These are phyloP conservation scores for Starmerella roubikii DNA, from an alignment of 805 yeast genomes.

Conservation along the genomic window DNA sequence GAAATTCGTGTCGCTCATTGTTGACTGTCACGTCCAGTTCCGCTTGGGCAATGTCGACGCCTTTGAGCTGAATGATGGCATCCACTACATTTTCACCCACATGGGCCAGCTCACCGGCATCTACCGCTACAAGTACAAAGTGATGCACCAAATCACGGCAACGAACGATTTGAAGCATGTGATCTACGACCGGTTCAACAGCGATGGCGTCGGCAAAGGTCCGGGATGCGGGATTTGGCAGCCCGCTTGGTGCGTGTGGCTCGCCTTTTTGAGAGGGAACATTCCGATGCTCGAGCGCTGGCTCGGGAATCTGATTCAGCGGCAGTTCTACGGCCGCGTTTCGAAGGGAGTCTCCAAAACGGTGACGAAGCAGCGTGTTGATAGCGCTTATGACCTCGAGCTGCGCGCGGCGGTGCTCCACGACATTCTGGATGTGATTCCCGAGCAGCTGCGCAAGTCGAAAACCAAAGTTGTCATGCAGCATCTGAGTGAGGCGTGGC, in stretches of 20 bases:
- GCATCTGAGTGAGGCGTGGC: slow-evolving; percentile 95
- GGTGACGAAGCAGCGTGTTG: slow-evolving; percentile 88
- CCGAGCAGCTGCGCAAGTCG: slow-evolving; percentile 79
- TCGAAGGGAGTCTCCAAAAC: slow-evolving; percentile 87
- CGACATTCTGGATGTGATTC: slow-evolving; percentile 93
- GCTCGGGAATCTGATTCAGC: slow-evolving; percentile 78
- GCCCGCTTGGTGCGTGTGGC: slow-evolving; percentile 97
- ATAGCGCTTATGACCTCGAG: slow-evolving; percentile 87
- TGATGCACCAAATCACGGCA: slow-evolving; percentile 94
- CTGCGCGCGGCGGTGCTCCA: slow-evolving; percentile 88
- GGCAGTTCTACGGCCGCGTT: slow-evolving; percentile 93
- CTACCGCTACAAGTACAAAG: slow-evolving; percentile 90
- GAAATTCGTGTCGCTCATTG: slow-evolving; percentile 68
- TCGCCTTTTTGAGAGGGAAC: slow-evolving; percentile 78
- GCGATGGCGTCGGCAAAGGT: slow-evolving; percentile 73
- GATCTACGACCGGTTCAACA: slow-evolving; percentile 72
- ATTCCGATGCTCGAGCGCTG: slow-evolving; percentile 87
- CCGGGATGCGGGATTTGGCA: slow-evolving; percentile 99
- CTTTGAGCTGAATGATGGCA: slow-evolving; percentile 87
- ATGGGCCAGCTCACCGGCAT: slow-evolving; percentile 93
- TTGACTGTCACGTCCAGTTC: slow-evolving; percentile 87
- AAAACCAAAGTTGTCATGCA: slow-evolving; percentile 80
- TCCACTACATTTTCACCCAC: slow-evolving; percentile 81
- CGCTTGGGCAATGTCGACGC: slow-evolving; percentile 86
- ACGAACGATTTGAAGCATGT: slow-evolving; percentile 92